These are phyloP conservation scores for Fomitopsis schrenkii DNA, from an alignment of 1,284 basidiomycete genomes.

Conservation along the genomic window DNA sequence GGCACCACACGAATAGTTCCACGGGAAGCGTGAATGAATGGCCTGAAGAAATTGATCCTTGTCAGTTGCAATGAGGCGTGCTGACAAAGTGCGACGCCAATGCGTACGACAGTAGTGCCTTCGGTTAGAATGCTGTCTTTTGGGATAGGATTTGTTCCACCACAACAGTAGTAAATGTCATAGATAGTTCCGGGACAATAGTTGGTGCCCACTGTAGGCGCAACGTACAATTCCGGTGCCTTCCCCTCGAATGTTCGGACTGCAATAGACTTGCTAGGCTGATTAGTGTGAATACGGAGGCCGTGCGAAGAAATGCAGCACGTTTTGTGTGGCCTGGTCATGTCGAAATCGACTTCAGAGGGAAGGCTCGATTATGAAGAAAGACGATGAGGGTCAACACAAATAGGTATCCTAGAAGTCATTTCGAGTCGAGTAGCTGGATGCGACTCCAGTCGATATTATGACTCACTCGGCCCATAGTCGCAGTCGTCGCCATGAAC, in stretches of 20 bases:
- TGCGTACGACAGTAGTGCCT: neutral
- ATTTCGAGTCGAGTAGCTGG: too few species aligned
- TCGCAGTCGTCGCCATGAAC: too few species aligned
- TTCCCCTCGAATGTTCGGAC: neutral
- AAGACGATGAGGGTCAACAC: too few species aligned
- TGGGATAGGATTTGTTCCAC: too few species aligned
- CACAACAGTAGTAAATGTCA: neutral
- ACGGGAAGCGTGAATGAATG: neutral
- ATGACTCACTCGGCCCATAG: too few species aligned
- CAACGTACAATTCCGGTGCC: neutral
- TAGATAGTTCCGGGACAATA: neutral
- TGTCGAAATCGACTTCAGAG: neutral
- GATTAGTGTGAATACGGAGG: neutral
- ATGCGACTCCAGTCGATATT: too few species aligned
- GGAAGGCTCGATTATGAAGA: neutral
- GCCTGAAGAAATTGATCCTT: neutral
- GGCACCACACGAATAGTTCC: neutral
- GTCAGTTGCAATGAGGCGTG: neutral
- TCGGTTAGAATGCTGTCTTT: neutral
- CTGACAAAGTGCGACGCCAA: neutral
- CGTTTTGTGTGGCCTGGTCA: neutral
- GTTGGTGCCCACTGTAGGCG: neutral
- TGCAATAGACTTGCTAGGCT: neutral
- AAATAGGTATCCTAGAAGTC: too few species aligned
- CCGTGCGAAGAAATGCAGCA: neutral